Base-by-base conservation (phyloP, 2,329 filamentous ascomycete species). In the Cladophialophora immunda region DNA sequence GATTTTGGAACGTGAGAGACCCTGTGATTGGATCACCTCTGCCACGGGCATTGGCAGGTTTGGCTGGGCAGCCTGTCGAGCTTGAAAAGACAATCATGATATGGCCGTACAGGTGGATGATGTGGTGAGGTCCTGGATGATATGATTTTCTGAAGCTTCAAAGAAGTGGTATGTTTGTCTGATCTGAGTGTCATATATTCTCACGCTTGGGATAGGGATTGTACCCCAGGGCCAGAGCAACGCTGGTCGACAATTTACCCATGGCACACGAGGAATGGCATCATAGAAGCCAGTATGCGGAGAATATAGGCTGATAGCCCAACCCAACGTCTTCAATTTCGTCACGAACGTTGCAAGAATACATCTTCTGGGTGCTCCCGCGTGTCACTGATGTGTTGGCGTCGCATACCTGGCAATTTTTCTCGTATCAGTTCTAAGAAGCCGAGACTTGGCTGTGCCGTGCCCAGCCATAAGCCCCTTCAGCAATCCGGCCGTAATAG, bases 1-100 rank as follows among this genome's bases (percentile, higher is more conserved):
- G 47, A 15, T 60, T 50, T 50, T 70, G 66, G 32, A 65, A 64
- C 3, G 68, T 70, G 32, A 67, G 54, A 11, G 63, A 56, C 11
- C 68, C 68, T n/a, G 56, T 29, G 41, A 67, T 59, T 4, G 57
- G 56, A 11, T 34, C 53, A 13, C 47, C 62, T 19, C 2, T 25
- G 2, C n/a, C 29, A n/a, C 38, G n/a, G 25, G 56, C 61, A 47
- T 30, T 56, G 36, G 55, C 25, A 5, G 56, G 61, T n/a, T 34
- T 30, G 27, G 47, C 47, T 22, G 62, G 62, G 29, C 65, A 67
- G 22, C 25, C 19, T 25, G 22, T 47, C 13, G 55, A 52, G 17
- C 17, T 50, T 11, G 34, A 55, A 27, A 53, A 27, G 27, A 52
- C 32, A 22, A 11, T 55, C 29, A 52, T 64, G 22, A 4, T 55